These are phyloP conservation scores for Geranomyces michiganensis DNA, from an alignment of 192 early-diverging fungal species.

Conservation along the genomic window DNA sequence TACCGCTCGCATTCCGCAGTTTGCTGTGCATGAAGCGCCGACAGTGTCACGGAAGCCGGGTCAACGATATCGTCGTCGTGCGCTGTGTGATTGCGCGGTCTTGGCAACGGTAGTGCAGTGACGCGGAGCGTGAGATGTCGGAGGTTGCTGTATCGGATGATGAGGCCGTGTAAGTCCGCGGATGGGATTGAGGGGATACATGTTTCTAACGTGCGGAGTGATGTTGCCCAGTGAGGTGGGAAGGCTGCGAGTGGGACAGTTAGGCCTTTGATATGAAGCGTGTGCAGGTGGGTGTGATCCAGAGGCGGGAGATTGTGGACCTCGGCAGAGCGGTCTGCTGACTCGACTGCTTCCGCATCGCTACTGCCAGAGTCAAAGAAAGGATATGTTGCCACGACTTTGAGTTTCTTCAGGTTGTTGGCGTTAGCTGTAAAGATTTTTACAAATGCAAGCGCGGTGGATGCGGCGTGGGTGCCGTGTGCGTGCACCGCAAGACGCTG, in stretches of 20 bases:
- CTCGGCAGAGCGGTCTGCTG: neutral
- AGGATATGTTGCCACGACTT: neutral
- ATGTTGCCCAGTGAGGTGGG: neutral
- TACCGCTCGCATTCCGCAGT: slow-evolving; percentile 7
- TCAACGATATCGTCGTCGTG: neutral
- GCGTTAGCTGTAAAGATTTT: neutral
- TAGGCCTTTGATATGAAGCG: neutral
- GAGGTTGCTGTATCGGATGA: neutral
- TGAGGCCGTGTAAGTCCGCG: neutral
- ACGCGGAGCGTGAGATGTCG: neutral
- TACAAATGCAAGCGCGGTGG: neutral
- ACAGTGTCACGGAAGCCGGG: neutral
- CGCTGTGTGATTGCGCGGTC: neutral
- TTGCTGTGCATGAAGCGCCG: neutral
- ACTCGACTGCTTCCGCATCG: neutral
- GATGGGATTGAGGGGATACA: neutral
- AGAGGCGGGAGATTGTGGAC: neutral
- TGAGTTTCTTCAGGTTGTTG: neutral
- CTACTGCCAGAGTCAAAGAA: neutral
- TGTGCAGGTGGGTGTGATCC: neutral
- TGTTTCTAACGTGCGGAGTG: neutral
- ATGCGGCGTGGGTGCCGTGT: slow-evolving; percentile 9
- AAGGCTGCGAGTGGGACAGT: neutral
- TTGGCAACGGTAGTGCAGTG: neutral
- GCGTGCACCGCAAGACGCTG: slow-evolving; percentile 2